phyloP scores from a whole-genome alignment of 305 asterid species.

The Ilex paraguariensis region DNA sequence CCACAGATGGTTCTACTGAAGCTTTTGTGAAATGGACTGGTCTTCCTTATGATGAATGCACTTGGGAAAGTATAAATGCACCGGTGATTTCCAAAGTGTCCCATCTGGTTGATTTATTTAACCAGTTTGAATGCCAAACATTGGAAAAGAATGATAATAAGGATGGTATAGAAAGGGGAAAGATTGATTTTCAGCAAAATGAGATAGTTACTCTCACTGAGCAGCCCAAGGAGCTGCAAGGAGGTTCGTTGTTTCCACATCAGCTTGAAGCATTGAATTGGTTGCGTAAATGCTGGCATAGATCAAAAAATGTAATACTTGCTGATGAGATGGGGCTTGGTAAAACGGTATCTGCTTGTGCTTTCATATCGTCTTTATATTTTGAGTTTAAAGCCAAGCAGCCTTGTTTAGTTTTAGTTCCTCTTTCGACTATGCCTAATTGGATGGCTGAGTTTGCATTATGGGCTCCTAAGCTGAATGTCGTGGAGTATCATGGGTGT shows the following conservation, averaged over 20 bases:
- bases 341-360: constrained; percentile 94
- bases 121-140: constrained; percentile 69
- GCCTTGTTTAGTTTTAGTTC: constrained; percentile 96
- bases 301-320: constrained; percentile 88
- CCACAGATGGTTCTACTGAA: constrained; percentile 58
- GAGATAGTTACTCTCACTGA: constrained; percentile 71
- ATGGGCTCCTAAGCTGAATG: constrained; percentile 97
- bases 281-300: constrained; percentile 96
- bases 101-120: constrained; percentile 65
- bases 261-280: constrained; percentile 98
- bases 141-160: constrained; percentile 45
- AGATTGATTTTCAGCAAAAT: constrained; percentile 31
- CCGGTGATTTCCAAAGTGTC: constrained; percentile 55
- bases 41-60: constrained; percentile 94
- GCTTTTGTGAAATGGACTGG: constrained; percentile 86
- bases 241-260: constrained; percentile 92
- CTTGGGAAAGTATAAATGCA: constrained; percentile 92
- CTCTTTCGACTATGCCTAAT: constrained; percentile 98
- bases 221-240: constrained; percentile 89
- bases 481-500: constrained; percentile 95
- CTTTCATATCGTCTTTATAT: constrained; percentile 80
- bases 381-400: constrained; percentile 73
- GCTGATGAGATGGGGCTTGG: constrained; percentile 99
- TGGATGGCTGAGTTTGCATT: constrained; percentile 94
- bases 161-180: constrained; percentile 35